Evolutionary conservation across 2,329 filamentous ascomycete species (phyloP), one percentile per base, ranked within the genome.

Genomic region (Fusarium udum): DNA sequence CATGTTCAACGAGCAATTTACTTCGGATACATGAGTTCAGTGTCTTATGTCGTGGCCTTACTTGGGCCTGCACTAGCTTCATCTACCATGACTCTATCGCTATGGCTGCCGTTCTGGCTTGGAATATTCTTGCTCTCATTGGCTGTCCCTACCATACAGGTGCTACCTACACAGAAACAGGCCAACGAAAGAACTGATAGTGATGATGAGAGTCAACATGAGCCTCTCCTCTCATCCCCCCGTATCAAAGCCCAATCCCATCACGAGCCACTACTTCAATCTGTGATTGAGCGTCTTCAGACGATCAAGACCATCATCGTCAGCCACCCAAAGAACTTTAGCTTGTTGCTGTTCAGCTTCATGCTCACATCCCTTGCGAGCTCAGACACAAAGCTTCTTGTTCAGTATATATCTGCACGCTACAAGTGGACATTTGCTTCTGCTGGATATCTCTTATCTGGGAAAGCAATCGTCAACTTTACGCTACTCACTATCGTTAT

Each of bases 361-460:
- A 80, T 87, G 59, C 82, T 87, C 63, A 84, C 85, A 3, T 84
- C 85, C 18, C 80, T 87, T 22, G 86, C 85, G 11, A 86, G 84
- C 75, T 85, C 85, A 28, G 86, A 87, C 69, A 87, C 85, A 22
- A 87, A 86, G 64, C 80, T 87, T 1, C 79, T 87, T 12, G 81
- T 85, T 4, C 85, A 87, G 64, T 87, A 87, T 71, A 87, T 87
- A 69, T 87, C 86, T 0, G 86, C 83, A 68, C 81, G 85, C 2
- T 87, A 86, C 45, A 60, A 75, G 26, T 87, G 85, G 85, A 81
- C 79, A 0, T 86, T 87, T 66, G 81, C 84, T 4, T 81, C 80
- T 1, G 84, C 85, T 0, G 86, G 86, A 11, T 87, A 87, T 59
- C 78, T 87, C 6, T 77, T 87, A 14, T 86, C 85, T 0, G 81